phyloP scores from a whole-genome alignment of 352 stramenopile genomes.

The Globisporangium heterothallicum region DNA sequence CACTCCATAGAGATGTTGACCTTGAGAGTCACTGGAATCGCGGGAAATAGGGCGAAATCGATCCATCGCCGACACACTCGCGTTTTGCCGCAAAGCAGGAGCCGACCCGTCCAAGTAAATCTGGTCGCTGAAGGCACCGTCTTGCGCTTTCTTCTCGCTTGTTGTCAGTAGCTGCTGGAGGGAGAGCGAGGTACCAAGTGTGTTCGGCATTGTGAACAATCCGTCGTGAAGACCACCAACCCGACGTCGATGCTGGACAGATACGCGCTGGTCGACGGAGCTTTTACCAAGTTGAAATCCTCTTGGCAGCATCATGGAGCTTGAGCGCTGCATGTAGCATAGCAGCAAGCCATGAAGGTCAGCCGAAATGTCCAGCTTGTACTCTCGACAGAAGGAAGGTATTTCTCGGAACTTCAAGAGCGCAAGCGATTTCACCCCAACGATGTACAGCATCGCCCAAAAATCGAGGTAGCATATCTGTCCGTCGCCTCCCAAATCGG shows the following conservation, averaged over 20 bases:
- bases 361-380: conserved; percentile 64
- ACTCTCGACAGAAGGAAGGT: conserved; percentile 65
- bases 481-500: conserved; percentile 48
- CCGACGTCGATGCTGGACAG: conserved; percentile 32
- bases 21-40: conserved; percentile 4
- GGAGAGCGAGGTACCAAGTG: conserved; percentile 30
- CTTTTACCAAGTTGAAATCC: conserved; percentile 51
- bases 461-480: conserved; percentile 79
- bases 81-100: conserved; percentile 24
- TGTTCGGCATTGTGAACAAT: conserved; percentile 28
- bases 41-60: conserved; percentile 33
- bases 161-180: conserved; percentile 35
- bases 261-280: conserved; percentile 36
- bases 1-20: neutral
- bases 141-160: conserved; percentile 1
- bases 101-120: conserved; percentile 31
- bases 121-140: conserved; percentile 13
- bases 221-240: conserved; percentile 48
- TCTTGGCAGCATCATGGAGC: conserved; percentile 45
- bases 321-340: conserved; percentile 60
- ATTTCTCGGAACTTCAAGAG: conserved; percentile 68
- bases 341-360: conserved; percentile 38
- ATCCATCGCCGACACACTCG: conserved; percentile 34
- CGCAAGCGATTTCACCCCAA: conserved; percentile 41
- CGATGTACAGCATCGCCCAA: conserved; percentile 79